phyloP scores from a whole-genome alignment of 331 rosid species.

The Quercus phellos region DNA sequence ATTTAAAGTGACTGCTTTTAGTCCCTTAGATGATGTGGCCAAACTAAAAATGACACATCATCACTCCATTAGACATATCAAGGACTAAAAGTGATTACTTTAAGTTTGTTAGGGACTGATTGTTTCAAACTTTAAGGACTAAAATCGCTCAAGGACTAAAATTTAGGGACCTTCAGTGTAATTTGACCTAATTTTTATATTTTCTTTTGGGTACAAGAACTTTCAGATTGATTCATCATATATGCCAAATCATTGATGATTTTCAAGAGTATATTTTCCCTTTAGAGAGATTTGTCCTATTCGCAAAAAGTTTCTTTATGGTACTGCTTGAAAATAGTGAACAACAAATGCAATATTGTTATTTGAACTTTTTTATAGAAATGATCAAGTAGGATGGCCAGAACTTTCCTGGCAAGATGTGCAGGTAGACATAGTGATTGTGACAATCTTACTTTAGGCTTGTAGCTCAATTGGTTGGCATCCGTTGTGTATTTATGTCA shows the following conservation, averaged over 20 bases:
- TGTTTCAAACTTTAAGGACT: no score
- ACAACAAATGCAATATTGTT: not conserved
- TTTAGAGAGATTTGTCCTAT: not conserved
- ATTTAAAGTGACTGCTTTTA: no score
- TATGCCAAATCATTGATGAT: not conserved
- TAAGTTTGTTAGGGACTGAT: no score
- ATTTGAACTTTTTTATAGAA: not conserved
- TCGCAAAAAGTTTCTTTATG: not conserved
- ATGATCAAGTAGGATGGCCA: not conserved
- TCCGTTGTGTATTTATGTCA: no score
- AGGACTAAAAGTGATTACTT: no score
- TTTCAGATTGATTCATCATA: not conserved
- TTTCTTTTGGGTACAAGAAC: not conserved
- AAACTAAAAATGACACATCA: no score
- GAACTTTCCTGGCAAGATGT: not conserved
- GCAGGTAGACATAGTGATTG: not conserved
- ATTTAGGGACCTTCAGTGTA: no score
- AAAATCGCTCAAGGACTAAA: no score
- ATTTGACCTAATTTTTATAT: no score
- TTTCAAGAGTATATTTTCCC: not conserved
- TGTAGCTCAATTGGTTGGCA: no score
- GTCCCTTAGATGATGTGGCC: no score
- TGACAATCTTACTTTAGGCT: not conserved
- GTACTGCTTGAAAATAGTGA: not conserved
- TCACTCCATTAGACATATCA: no score